Evolutionary conservation across 1,284 basidiomycete species (phyloP), one percentile per base, ranked within the genome.

Genomic region (Ustilago cynodontis): DNA sequence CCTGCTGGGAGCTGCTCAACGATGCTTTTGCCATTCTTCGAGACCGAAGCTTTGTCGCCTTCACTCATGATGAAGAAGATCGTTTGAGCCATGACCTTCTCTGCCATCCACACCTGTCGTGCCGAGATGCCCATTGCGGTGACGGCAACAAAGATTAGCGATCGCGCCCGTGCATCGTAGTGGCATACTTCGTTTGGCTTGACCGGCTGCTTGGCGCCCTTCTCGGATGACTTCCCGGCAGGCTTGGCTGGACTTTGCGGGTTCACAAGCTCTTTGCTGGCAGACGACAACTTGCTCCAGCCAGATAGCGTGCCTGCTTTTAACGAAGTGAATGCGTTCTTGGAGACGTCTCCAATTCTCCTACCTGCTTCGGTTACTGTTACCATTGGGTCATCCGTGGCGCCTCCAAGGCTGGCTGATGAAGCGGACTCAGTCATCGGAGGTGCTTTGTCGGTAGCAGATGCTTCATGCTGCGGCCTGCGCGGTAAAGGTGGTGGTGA

Each of bases 121-220:
- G 67, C 64, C 9, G 64, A 22, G 13, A 80, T 68, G 22, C 80
- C 80, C 77, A 83, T 80, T 10, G 80, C 77, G 7, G 66, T 65
- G 26, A 69, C 65, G 1, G 80, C 80, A 26, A 75, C 75, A 57
- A 82, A 83, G 52, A 83, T 80, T 20, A 83, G 58, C 24, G 82
- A 80, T 1, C 82, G 64, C 4, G 81, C 79, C 11, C 81, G 63
- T 2, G 82, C 77, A 29, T 82, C 81, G 52, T 82, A 83, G 60
- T 82, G 82, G 59, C 75, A 83, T 18, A 73, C 59, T 31, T 83
- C 82, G 55, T 80, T 83, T 10, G 82, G 82, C 65, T 82, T 81
- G 63, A 77, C 69, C 3, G 77, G 71, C 51, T 68, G 59, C 50
- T 69, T 72, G 4, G 49, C 26, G 18, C 61, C 45, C 14, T 64